These are phyloP conservation scores for Scutellaria baicalensis DNA, from an alignment of 257 asterid species.

Conservation along the genomic window DNA sequence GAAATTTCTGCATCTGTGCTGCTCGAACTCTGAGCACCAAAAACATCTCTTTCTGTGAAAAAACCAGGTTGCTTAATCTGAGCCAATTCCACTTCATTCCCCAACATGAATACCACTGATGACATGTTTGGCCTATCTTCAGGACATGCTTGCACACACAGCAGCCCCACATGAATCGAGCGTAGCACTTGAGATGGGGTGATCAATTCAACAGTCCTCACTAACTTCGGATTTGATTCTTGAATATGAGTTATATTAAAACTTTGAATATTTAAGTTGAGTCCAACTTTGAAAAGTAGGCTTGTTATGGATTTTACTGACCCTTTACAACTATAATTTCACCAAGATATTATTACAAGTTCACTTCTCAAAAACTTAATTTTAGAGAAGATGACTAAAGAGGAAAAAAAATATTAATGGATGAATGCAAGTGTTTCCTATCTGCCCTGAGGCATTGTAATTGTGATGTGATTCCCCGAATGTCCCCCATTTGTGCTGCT, in stretches of 20 bases:
- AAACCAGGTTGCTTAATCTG: background rate
- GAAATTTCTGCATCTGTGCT: background rate
- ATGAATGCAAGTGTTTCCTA: too few relatives aligned
- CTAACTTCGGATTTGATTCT: too few relatives aligned
- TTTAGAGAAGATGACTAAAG: too few relatives aligned
- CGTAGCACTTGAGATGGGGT: background rate
- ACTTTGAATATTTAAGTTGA: too few relatives aligned
- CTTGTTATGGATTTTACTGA: too few relatives aligned
- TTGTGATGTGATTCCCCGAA: background rate
- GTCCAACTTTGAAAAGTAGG: too few relatives aligned
- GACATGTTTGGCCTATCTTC: constrained; percentile 9
- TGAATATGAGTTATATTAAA: too few relatives aligned
- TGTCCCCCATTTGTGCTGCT: background rate
- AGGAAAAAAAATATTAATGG: too few relatives aligned
- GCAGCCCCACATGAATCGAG: background rate
- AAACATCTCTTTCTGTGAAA: background rate
- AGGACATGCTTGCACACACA: background rate
- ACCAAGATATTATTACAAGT: too few relatives aligned
- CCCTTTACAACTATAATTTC: too few relatives aligned
- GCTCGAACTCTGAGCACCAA: background rate
- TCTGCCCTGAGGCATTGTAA: background rate
- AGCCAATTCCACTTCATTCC: background rate
- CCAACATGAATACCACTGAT: constrained; percentile 3
- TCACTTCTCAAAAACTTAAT: too few relatives aligned
- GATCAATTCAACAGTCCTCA: background rate